Conservation (phyloP, 495 filamentous ascomycete genomes). For the Cetradonia linearis region DNA sequence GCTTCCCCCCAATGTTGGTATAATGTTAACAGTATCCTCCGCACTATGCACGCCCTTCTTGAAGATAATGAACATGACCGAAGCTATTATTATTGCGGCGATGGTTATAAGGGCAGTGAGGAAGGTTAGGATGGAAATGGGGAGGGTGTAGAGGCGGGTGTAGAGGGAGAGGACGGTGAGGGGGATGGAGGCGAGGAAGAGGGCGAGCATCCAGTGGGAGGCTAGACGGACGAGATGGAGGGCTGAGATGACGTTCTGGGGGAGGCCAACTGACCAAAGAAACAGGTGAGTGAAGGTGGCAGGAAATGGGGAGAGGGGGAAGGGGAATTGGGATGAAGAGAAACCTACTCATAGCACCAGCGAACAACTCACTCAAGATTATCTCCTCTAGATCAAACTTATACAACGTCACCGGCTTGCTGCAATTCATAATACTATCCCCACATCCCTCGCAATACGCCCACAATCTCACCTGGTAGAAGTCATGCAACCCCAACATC, state of each 20-base stretch:
- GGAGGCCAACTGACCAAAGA: slow-evolving; percentile 62
- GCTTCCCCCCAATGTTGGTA: slow-evolving; percentile 53
- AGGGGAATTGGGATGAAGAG: neutral
- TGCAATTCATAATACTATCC: slow-evolving; percentile 65
- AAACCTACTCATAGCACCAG: slow-evolving; percentile 62
- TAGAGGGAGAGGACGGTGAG: slow-evolving; percentile 46
- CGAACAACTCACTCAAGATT: slow-evolving; percentile 61
- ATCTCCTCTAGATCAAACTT: slow-evolving; percentile 87
- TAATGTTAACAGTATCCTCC: slow-evolving; percentile 61
- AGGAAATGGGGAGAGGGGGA: too few relatives aligned
- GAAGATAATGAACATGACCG: slow-evolving; percentile 72
- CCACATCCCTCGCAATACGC: slow-evolving; percentile 79
- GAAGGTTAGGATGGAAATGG: slow-evolving; percentile 50
- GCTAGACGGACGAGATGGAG: slow-evolving; percentile 64
- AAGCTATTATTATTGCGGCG: slow-evolving; percentile 62
- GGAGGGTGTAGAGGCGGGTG: slow-evolving; percentile 41
- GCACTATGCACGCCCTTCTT: slow-evolving; percentile 53
- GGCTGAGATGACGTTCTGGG: slow-evolving; percentile 57
- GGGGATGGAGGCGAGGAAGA: slow-evolving; percentile 70
- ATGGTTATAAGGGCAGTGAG: slow-evolving; percentile 54
- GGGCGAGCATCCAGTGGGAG: slow-evolving; percentile 84
- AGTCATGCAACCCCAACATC: slow-evolving; percentile 80
- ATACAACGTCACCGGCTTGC: slow-evolving; percentile 56
- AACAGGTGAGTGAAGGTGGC: neutral
- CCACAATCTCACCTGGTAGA: slow-evolving; percentile 89